phyloP scores from a whole-genome alignment of 495 filamentous ascomycete species.

The Penicillium verhagenii region DNA sequence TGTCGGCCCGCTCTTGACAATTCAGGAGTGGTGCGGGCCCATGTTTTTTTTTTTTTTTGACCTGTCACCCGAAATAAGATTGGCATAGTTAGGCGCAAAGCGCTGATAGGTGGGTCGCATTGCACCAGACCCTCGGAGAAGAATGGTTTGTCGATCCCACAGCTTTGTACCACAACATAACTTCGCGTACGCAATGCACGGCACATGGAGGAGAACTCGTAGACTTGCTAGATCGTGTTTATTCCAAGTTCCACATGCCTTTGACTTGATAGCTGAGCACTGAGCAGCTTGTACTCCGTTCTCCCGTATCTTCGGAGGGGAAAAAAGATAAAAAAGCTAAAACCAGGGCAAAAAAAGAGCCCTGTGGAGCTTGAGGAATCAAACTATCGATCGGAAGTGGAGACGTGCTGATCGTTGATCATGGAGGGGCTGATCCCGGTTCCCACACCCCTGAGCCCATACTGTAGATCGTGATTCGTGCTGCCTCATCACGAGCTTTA shows the following conservation, averaged over 20 bases:
- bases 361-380: neutral
- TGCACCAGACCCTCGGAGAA: slow-evolving; percentile 13
- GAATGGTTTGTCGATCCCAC: slow-evolving; percentile 26
- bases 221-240: neutral
- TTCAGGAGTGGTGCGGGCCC: neutral
- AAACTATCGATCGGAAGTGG: slow-evolving; percentile 5
- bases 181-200: neutral
- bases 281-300: too few species aligned
- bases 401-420: slow-evolving; percentile 2
- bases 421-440: neutral
- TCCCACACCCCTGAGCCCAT: neutral
- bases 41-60: slow-evolving; percentile 17
- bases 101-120: slow-evolving; percentile 22
- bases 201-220: neutral
- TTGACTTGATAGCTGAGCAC: neutral
- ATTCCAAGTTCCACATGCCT: neutral
- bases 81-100: slow-evolving; percentile 12
- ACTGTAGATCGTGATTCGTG: slow-evolving; percentile 6
- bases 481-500: too few species aligned
- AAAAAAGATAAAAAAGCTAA: neutral
- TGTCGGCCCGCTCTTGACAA: slow-evolving; percentile 13
- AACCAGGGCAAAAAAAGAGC: neutral
- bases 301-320: too few species aligned
- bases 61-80: slow-evolving; percentile 29
- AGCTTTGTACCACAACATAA: slow-evolving; percentile 11